Conservation (phyloP, 2,329 filamentous ascomycete genomes). For the Plectosphaerella sp. region DNA sequence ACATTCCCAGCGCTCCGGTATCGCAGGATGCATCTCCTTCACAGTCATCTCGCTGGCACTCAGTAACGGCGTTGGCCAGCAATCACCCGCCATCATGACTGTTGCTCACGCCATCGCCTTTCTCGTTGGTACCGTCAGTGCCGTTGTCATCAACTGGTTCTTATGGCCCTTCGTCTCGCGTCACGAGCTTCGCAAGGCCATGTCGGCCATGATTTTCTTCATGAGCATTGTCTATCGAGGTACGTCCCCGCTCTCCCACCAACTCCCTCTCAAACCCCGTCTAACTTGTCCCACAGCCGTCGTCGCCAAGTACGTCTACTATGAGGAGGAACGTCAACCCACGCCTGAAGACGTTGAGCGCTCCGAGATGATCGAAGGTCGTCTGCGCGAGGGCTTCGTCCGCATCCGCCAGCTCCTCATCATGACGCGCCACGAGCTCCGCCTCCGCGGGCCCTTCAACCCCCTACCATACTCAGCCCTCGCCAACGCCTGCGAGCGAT, state of each 20-base stretch:
- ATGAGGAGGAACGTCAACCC: slow-evolving; percentile 48
- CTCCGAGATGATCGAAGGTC: slow-evolving; percentile 55
- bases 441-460: slow-evolving; percentile 53
- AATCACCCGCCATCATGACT: slow-evolving; percentile 34
- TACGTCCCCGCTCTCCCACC: slow-evolving; percentile 15
- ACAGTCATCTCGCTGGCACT: slow-evolving; percentile 46
- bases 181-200: slow-evolving; percentile 51
- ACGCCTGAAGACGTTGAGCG: slow-evolving; percentile 43
- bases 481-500: slow-evolving; percentile 50
- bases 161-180: slow-evolving; percentile 59
- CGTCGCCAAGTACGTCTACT: slow-evolving; percentile 55
- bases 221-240: slow-evolving; percentile 53
- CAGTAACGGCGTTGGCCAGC: slow-evolving; percentile 21
- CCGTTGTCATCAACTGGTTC: slow-evolving; percentile 53
- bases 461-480: slow-evolving; percentile 52
- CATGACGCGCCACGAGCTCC: slow-evolving; percentile 55
- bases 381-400: slow-evolving; percentile 56
- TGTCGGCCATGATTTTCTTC: slow-evolving; percentile 54
- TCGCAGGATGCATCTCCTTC: slow-evolving; percentile 55
- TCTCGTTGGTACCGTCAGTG: slow-evolving; percentile 47
- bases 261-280: neutral
- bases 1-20: slow-evolving; percentile 42
- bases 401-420: slow-evolving; percentile 50
- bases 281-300: slow-evolving; percentile 26
- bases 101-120: slow-evolving; percentile 46